Conservation (phyloP, 306 rosid species). For the Pueraria montana region DNA sequence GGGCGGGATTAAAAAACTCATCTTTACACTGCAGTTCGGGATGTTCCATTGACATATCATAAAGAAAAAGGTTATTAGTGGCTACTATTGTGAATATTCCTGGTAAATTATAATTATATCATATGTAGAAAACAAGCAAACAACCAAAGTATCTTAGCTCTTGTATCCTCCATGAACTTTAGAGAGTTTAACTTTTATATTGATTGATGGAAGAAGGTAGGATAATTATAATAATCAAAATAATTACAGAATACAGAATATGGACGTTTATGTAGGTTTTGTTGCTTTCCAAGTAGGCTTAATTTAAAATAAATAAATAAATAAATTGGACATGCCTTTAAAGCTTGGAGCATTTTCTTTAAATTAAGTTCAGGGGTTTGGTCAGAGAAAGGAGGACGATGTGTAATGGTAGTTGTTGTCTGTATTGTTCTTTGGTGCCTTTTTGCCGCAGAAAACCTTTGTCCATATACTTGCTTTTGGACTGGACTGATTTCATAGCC, state of each 20-base stretch:
- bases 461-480: not conserved
- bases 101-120: constrained; percentile 8
- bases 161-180: constrained; percentile 16
- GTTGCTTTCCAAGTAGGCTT: constrained; percentile 16
- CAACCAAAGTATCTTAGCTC: constrained; percentile 7
- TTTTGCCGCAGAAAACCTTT: constrained; percentile 8
- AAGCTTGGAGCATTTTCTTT: not conserved
- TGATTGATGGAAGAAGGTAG: not conserved
- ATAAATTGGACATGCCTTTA: too few relatives aligned
- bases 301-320: too few relatives aligned
- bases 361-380: constrained; percentile 6
- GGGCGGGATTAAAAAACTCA: not conserved
- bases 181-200: not conserved
- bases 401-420: constrained; percentile 8
- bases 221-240: constrained; percentile 9
- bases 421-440: constrained; percentile 17
- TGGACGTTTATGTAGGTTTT: constrained; percentile 5
- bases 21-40: constrained; percentile 12
- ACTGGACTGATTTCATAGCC: not conserved
- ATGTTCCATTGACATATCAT: constrained; percentile 20
- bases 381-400: constrained; percentile 11
- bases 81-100: not conserved
- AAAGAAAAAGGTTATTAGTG: constrained; percentile 1
- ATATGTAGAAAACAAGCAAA: constrained; percentile 25
- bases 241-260: constrained; percentile 28